phyloP scores from a whole-genome alignment of 768 basidiomycete species.

The Phanerochaete sordida region DNA sequence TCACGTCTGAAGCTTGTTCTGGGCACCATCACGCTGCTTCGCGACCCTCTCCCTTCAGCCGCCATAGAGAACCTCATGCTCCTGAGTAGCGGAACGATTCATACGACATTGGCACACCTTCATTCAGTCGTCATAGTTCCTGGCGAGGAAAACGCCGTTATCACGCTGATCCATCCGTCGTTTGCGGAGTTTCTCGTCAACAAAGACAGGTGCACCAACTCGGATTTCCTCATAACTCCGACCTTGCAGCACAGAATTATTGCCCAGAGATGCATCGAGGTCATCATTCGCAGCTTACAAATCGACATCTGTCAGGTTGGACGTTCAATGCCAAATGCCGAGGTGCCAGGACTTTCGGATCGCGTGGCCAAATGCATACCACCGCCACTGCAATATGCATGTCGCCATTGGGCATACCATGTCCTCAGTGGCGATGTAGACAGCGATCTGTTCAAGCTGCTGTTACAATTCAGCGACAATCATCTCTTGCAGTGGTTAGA shows the following conservation, averaged over 20 bases:
- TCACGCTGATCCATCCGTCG: neutral
- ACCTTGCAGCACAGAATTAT: neutral
- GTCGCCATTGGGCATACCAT: slow-evolving; percentile 21
- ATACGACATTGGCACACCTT: neutral
- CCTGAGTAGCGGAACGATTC: neutral
- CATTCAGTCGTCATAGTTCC: neutral
- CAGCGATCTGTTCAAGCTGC: neutral
- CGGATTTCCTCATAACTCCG: neutral
- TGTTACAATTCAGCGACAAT: slow-evolving; percentile 14
- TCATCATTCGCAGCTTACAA: neutral
- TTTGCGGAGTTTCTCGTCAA: neutral
- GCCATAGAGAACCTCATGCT: neutral
- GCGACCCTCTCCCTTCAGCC: neutral
- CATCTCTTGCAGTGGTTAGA: slow-evolving; percentile 23
- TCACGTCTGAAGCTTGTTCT: neutral
- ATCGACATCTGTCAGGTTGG: slow-evolving; percentile 4
- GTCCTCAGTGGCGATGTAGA: neutral
- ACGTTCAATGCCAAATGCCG: neutral
- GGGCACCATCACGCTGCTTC: neutral
- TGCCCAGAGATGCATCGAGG: neutral
- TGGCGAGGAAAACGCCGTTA: neutral
- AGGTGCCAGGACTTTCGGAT: neutral
- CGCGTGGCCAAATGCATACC: slow-evolving; percentile 11
- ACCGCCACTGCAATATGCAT: slow-evolving; percentile 18
- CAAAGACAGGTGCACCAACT: neutral